Evolutionary conservation across 139 green algal species (phyloP), one percentile per base, ranked within the genome.

Genomic region (Chlorella sp.): DNA sequence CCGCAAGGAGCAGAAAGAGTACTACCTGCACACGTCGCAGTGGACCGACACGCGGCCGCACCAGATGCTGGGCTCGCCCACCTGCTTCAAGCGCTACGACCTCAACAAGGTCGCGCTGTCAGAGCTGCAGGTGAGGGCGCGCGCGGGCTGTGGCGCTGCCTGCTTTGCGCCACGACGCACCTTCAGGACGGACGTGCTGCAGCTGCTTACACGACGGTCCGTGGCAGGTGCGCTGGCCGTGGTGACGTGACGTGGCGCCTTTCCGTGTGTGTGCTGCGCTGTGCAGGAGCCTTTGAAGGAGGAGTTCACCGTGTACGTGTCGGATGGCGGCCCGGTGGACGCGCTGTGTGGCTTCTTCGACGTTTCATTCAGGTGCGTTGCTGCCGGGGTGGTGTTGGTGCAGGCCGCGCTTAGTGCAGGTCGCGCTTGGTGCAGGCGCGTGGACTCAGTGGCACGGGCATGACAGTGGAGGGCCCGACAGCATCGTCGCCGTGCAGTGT

Each of bases 261-360:
- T n/a, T n/a, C n/a, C n/a, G n/a, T n/a, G n/a, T n/a, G n/a, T n/a
- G n/a, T n/a, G n/a, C n/a, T n/a, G n/a, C n/a, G n/a, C n/a, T n/a
- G n/a, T 23, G 4, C 74, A 88, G 83, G 78, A 74, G 1, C 70
- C 62, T 27, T 36, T 87, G 42, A 75, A 87, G 67, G 77, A 74
- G 27, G 67, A 68, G 26, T 82, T 92, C 55, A 34, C 22, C 3
- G 73, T 96, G 69, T 63, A 76, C 10, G 69, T 95, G 24, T 69
- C 82, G 10, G 88, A 93, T 42, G 77, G 72, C 27, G 90, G 90
- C 0, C 82, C 86, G 0, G 85, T 96, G 31, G 86, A 97, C 29
- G 92, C 82, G 1, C 88, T 97, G 68, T 90, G 76, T 61, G 94
- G 93, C 67, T 98, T 83, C 73, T 98, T 98, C 74, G 93, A 98